phyloP scores from a whole-genome alignment of 441 rosid genomes.

The Croton setiger region DNA sequence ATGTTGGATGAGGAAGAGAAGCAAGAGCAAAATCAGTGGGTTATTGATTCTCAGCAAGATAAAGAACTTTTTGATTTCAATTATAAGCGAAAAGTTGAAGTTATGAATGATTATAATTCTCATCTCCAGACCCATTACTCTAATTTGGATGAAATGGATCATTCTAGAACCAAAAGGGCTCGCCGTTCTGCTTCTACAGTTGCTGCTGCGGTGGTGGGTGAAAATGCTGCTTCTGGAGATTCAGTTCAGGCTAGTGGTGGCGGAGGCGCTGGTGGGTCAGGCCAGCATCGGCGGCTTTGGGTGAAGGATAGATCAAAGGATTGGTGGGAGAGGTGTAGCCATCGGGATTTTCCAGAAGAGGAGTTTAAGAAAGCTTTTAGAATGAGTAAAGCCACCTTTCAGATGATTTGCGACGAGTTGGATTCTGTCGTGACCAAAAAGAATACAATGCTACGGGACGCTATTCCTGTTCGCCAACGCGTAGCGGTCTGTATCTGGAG shows the following conservation, averaged over 20 bases:
- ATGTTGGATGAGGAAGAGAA: slow-evolving; percentile 60
- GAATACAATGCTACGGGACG: slow-evolving; percentile 83
- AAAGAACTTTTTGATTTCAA: slow-evolving; percentile 43
- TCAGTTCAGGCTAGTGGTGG: slow-evolving; percentile 10
- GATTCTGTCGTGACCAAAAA: slow-evolving; percentile 67
- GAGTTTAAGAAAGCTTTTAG: slow-evolving; percentile 66
- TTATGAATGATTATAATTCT: slow-evolving; percentile 38
- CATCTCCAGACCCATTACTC: slow-evolving; percentile 38
- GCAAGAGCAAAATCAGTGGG: slow-evolving; percentile 38
- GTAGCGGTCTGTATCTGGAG: slow-evolving; percentile 90
- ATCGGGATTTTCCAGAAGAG: slow-evolving; percentile 61
- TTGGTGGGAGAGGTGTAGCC: slow-evolving; percentile 78
- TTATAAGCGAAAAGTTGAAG: slow-evolving; percentile 28
- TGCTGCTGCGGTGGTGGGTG: slow-evolving; percentile 25
- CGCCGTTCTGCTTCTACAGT: slow-evolving; percentile 31
- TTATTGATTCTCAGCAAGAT: slow-evolving; percentile 35
- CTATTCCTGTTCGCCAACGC: slow-evolving; percentile 85
- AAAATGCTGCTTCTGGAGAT: slow-evolving; percentile 19
- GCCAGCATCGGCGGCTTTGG: slow-evolving; percentile 62
- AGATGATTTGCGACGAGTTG: slow-evolving; percentile 62
- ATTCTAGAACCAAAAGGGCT: slow-evolving; percentile 38
- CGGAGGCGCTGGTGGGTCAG: slow-evolving; percentile 8
- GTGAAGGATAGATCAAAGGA: slow-evolving; percentile 80
- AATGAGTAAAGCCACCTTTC: slow-evolving; percentile 75
- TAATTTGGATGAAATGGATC: slow-evolving; percentile 33